A percentile compares a stretch with the other conserved stretches of the same genome.
Evolutionary conservation across 176 grass and related monocot species (phyloP).

Genomic region (Lolium multiflorum): DNA sequence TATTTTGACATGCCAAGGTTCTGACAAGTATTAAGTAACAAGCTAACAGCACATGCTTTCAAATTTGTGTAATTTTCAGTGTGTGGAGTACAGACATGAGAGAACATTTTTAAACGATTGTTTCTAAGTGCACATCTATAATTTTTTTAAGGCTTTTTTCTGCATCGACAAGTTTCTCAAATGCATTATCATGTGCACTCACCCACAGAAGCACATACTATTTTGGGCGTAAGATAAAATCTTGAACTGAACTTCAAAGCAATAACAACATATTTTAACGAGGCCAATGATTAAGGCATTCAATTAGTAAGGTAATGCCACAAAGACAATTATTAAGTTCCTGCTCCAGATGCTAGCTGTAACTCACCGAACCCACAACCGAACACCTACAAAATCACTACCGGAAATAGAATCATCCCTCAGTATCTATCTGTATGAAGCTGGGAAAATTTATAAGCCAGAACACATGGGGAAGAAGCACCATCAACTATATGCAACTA

Average conservation of each 20-base stretch:
- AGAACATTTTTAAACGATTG: not conserved
- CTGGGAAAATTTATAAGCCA: not conserved
- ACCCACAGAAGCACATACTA: not conserved
- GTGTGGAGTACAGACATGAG: not conserved
- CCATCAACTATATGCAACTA: conserved; percentile 14
- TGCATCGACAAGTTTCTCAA: not conserved
- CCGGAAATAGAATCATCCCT: not conserved
- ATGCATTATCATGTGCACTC: not conserved
- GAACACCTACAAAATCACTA: not conserved
- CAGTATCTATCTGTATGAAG: not conserved
- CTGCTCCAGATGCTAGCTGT: not conserved
- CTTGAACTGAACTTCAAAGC: not conserved
- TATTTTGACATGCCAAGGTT: no score
- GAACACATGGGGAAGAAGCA: conserved; percentile 4
- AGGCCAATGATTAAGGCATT: conserved; percentile 1
- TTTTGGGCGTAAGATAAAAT: not conserved
- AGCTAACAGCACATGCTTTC: not conserved
- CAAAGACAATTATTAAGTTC: not conserved
- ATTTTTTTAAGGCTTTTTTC: not conserved
- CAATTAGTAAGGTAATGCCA: conserved; percentile 12
- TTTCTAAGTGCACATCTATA: not conserved
- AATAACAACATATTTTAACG: not conserved
- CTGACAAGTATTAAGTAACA: not conserved
- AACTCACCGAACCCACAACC: not conserved
- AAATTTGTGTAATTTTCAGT: not conserved